Base-by-base conservation (phyloP, 306 rosid genomes). In the Medicago ruthenica region DNA sequence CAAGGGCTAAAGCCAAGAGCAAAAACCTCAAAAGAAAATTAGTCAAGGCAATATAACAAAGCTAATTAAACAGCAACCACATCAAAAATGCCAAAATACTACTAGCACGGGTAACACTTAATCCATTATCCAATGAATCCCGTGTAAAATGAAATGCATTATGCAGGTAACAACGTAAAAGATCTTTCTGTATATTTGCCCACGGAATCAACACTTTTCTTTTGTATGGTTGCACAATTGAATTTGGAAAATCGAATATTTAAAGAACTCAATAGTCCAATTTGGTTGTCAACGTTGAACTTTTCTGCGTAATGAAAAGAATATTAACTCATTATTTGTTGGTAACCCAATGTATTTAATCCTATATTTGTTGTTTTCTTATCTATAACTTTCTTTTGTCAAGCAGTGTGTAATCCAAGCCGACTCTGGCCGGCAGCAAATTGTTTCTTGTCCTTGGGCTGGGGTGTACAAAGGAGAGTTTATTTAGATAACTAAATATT, bases 351-450 rank as follows among this genome's bases (percentile, higher is more conserved):
- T 41, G 9, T 15, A 54, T 15, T 41, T 16, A 22, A 36, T 24
- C 5, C 3, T 16, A 7, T 45, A 10, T n/a, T 59, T 34, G 80
- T 78, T 50, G 14, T 68, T 61, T 51, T 53, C 17, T n/a, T 11
- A 6, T 74, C 0, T 36, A n/a, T 3, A 31, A 31, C 57, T n/a
- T 59, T 67, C 59, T 42, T 68, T 83, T 69, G 80, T 74, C 80
- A n/a, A 14, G 9, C 37, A 59, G 39, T 62, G 7, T 15, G 48
- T 66, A 34, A 34, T 34, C 11, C 6, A 41, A 57, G 67, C 81
- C 76, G 68, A 7, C 81, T 37, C 18, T 44, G 71, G 78, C 75
- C 81, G 78, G 81, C 81, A 15, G 16, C 55, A 51, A 1, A 34
- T 34, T 34, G n/a, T n/a, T n/a, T n/a, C n/a, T n/a, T n/a, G n/a